phyloP scores from a whole-genome alignment of 1,284 basidiomycete genomes.

The Trichosporon asahii region DNA sequence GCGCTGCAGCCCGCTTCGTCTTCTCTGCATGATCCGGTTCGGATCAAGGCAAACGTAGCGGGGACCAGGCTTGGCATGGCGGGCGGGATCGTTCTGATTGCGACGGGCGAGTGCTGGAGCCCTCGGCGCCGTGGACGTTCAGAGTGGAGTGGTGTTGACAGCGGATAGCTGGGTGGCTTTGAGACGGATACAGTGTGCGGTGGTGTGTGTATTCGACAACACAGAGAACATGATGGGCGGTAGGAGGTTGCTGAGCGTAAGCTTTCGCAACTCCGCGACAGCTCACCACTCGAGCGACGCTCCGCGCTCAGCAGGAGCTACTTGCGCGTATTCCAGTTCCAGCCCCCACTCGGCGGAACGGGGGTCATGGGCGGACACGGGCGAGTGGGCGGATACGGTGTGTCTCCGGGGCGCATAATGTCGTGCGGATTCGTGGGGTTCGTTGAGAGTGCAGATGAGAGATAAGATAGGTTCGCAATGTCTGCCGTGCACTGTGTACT shows the following conservation, averaged over 20 bases:
- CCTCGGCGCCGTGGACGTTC: not conserved
- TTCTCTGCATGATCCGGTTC: not conserved
- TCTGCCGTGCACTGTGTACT: not conserved
- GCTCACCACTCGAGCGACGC: not conserved
- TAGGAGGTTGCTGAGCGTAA: not conserved
- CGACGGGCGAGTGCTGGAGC: not conserved
- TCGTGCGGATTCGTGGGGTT: not conserved
- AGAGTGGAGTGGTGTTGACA: not conserved
- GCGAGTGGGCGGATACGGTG: not conserved
- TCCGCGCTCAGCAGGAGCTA: not conserved
- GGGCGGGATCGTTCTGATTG: not conserved
- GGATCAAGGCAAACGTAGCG: too few relatives aligned
- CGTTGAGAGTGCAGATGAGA: too few relatives aligned
- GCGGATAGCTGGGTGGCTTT: not conserved
- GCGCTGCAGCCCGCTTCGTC: not conserved
- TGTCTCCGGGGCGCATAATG: slow-evolving; percentile 2
- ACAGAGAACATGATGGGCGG: not conserved
- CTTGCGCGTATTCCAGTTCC: not conserved
- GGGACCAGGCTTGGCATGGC: not conserved
- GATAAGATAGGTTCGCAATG: not conserved
- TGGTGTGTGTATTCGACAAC: not conserved
- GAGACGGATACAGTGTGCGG: not conserved
- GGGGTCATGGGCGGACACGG: slow-evolving; percentile 6
- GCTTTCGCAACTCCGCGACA: too few relatives aligned
- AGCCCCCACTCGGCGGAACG: not conserved